These are phyloP conservation scores for Pseudocercospora fijiensis DNA, from an alignment of 2,329 filamentous ascomycete genomes.

Conservation along the genomic window DNA sequence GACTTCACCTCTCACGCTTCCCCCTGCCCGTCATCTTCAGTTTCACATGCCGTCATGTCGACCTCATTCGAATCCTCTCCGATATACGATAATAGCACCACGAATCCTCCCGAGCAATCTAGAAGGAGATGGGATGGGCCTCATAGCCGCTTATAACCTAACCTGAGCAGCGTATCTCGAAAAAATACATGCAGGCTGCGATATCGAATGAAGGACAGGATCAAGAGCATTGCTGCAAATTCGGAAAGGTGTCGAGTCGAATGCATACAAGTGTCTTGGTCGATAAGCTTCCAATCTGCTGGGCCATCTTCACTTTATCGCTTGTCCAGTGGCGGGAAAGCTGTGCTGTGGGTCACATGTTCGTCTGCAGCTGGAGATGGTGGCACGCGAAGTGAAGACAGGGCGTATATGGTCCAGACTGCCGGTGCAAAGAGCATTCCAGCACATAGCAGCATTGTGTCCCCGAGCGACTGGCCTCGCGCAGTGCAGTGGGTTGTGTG, in stretches of 20 bases:
- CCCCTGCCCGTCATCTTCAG: no score
- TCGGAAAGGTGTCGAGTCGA: not conserved
- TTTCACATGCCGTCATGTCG: not conserved
- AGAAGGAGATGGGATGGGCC: no score
- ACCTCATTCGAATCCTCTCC: not conserved
- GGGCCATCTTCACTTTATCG: not conserved
- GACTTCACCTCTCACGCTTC: not conserved
- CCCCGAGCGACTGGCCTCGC: not conserved
- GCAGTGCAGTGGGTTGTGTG: not conserved
- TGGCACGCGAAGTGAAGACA: not conserved
- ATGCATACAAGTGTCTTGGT: not conserved
- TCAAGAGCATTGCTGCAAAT: not conserved
- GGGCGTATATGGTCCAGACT: no score
- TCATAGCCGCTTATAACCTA: not conserved
- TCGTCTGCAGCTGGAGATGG: not conserved
- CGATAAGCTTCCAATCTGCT: not conserved
- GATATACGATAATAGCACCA: not conserved
- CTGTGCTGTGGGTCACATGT: not conserved
- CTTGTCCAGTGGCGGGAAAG: no score
- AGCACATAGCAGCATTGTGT: not conserved
- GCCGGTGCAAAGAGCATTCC: not conserved
- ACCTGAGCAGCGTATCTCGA: not conserved
- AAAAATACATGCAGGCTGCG: not conserved
- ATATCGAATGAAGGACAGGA: not conserved
- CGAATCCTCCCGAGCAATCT: no score